Percentiles rank a stretch among this genome's conserved stretches.
phyloP scores from a whole-genome alignment of 2,329 filamentous ascomycete species.

The Botrytis sinoallii region DNA sequence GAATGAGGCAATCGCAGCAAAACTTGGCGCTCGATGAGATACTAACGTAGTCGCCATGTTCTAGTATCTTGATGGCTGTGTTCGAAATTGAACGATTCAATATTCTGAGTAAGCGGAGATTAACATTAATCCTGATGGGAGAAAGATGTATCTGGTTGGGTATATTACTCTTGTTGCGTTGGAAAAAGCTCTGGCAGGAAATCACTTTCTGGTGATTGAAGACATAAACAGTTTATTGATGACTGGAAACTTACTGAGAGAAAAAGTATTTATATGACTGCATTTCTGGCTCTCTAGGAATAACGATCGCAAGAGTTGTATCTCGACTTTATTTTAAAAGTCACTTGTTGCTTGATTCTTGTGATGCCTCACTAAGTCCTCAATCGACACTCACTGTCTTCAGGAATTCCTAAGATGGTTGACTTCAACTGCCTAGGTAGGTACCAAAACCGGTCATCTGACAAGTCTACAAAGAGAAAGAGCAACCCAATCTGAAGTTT shows the following conservation, averaged over 20 bases:
- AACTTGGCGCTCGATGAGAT: background rate
- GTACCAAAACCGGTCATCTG: background rate
- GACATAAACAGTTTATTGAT: background rate
- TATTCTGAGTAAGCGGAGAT: background rate
- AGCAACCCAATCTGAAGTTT: background rate
- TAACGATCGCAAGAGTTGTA: background rate
- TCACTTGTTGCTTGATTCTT: background rate
- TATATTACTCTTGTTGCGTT: background rate
- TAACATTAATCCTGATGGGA: background rate
- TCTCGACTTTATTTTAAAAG: background rate
- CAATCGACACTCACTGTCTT: background rate
- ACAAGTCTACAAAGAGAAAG: background rate
- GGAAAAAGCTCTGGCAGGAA: background rate
- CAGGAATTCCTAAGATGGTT: background rate
- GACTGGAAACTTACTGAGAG: background rate
- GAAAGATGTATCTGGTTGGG: background rate
- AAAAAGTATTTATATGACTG: background rate
- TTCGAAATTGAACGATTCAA: background rate
- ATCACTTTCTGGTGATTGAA: background rate
- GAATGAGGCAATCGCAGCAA: background rate
- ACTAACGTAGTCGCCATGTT: background rate
- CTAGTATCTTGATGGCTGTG: background rate
- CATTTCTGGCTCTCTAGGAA: background rate
- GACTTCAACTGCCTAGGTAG: background rate
- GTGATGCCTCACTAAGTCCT: background rate